phyloP scores from a whole-genome alignment of 805 yeast genomes.

The Lipomyces starkeyi region DNA sequence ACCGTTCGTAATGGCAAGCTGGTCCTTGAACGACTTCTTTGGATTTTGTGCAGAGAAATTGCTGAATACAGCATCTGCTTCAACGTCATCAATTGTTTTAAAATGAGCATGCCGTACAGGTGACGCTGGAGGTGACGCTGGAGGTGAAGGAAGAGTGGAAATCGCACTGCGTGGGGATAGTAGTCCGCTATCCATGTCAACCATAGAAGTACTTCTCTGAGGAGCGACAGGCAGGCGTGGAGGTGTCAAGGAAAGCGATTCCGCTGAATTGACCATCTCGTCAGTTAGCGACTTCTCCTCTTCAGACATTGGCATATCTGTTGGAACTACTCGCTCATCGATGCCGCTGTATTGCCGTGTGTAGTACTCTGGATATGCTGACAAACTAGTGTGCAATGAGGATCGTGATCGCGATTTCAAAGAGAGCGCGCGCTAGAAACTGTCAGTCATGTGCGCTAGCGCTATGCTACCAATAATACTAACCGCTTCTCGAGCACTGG shows the following conservation, averaged over 20 bases:
- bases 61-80: constrained; percentile 5
- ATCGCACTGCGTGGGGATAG: not conserved
- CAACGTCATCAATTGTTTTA: not conserved
- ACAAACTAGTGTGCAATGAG: constrained; percentile 2
- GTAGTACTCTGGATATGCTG: not conserved
- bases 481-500: constrained; percentile 52
- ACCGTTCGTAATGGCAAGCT: constrained; percentile 56
- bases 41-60: constrained; percentile 18
- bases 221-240: not conserved
- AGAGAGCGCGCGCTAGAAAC: not conserved
- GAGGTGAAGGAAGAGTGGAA: constrained; percentile 5
- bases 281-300: not conserved
- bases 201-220: not conserved
- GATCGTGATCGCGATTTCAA: constrained; percentile 5
- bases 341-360: not conserved
- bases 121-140: constrained; percentile 6
- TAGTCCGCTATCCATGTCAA: not conserved
- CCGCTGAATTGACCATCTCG: not conserved
- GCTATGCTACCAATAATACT: not conserved
- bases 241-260: not conserved
- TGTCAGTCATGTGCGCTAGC: not conserved
- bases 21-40: constrained; percentile 43
- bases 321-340: not conserved
- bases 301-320: not conserved
- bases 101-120: constrained; percentile 11